Base-by-base conservation (phyloP, 1,139 yeast genomes). In the Blastobotrys petasosporus region DNA sequence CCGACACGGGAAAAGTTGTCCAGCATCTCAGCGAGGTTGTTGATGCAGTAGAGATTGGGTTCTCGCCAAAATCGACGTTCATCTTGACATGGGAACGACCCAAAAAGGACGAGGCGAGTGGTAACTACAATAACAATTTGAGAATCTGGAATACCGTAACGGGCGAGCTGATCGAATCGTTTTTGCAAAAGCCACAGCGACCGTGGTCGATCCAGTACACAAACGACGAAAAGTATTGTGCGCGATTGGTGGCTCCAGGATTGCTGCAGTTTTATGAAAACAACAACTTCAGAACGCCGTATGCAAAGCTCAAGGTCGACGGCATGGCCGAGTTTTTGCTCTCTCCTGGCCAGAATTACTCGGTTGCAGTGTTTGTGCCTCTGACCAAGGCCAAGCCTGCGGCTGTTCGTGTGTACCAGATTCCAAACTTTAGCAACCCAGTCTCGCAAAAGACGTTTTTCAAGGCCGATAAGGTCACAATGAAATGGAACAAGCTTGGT, bases 161-260 rank as follows among this genome's bases (percentile, higher is more conserved):
- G 12, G 70, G 77, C 36, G 69, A 74, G 44, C 73, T 80, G 41
- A 68, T 80, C 42, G 79, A 76, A 54, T 78, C 80, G 55, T 90
- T 86, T 75, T 73, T 85, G 46, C 85, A 85, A 54, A 86, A 84
- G 65, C 80, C 81, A 48, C 97, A 92, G 69, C 79, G 79, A 51
- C 94, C 92, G 29, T 90, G 98, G 96, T 81, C 80, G 60, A 85
- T 94, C 31, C 95, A 87, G 68, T 87, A 83, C 64, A 84, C 94
- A 11, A 75, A 75, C 50, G 94, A 87, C 63, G 92, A 87, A 69
- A 73, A 76, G 55, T 71, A 78, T 55, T 74, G 85, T 65, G 85
- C 88, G 41, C 77, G 82, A 60, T 70, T 80, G 57, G 74, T 76
- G 48, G 56, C 60, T 29, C 53, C 58, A 23, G 61, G 59, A 44